Conservation (phyloP, 345 rosid genomes). For the Angophora floribunda region DNA sequence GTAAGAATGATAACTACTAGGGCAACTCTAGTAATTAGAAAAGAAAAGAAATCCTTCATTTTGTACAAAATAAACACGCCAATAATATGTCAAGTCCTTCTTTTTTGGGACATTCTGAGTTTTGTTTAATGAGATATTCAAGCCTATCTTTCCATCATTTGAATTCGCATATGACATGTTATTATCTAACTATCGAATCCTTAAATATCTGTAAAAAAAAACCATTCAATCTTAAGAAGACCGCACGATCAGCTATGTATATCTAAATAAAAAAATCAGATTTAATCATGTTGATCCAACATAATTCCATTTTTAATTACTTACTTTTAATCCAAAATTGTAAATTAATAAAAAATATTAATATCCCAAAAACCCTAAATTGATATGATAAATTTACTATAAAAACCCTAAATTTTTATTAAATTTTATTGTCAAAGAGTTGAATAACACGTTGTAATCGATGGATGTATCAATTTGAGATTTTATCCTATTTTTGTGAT, state of each 20-base stretch:
- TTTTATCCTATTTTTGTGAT: too few species aligned
- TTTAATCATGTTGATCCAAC: background rate
- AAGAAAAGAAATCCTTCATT: too few species aligned
- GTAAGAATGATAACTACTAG: too few species aligned
- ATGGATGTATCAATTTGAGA: too few species aligned
- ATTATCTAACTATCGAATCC: background rate
- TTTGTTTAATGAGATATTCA: background rate
- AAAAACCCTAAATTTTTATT: too few species aligned
- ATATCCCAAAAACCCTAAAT: too few species aligned
- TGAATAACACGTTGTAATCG: too few species aligned
- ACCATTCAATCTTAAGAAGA: background rate
- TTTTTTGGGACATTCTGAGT: accelerated
- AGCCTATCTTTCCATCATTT: background rate
- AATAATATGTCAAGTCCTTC: too few species aligned
- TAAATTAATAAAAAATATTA: background rate
- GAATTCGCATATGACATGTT: background rate
- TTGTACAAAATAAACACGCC: background rate
- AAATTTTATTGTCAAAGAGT: too few species aligned
- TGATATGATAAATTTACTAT: too few species aligned
- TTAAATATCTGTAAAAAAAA: background rate
- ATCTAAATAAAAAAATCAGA: background rate
- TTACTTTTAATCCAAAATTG: background rate
- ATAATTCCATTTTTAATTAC: background rate
- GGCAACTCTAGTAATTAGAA: too few species aligned
- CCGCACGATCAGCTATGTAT: accelerated